A percentile compares a stretch with the other conserved stretches of the same genome.
Evolutionary conservation across 2,329 filamentous ascomycete species (phyloP).

Genomic region (Hysterium pulicare): DNA sequence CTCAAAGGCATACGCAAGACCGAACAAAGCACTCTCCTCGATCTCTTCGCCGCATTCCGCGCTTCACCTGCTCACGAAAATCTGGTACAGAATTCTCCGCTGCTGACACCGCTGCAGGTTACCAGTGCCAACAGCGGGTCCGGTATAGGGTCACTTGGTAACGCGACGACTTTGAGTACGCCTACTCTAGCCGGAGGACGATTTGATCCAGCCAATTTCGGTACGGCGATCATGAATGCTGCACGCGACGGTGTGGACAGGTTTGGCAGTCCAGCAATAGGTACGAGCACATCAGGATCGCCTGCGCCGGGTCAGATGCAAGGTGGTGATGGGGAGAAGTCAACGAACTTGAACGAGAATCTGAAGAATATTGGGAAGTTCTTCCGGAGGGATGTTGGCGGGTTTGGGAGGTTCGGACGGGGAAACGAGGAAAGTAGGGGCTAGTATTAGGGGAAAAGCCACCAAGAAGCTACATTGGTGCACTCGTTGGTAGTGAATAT

Average conservation of each 20-base stretch:
- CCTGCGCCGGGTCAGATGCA: conserved; percentile 16
- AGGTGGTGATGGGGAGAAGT: conserved; percentile 43
- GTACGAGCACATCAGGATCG: conserved; percentile 25
- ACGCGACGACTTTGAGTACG: conserved; percentile 37
- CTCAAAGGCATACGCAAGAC: conserved; percentile 83
- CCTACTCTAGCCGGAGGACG: conserved; percentile 37
- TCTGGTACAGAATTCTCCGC: conserved; percentile 45
- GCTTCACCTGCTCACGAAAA: conserved; percentile 63
- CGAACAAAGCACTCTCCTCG: conserved; percentile 78
- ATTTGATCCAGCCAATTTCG: conserved; percentile 80
- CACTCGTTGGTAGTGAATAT: too few relatives aligned
- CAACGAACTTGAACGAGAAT: conserved; percentile 84
- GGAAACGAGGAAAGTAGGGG: conserved; percentile 22
- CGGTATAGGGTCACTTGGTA: conserved; percentile 41
- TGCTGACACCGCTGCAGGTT: conserved; percentile 37
- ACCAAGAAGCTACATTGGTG: too few relatives aligned
- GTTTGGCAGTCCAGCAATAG: conserved; percentile 57
- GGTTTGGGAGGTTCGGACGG: conserved; percentile 35
- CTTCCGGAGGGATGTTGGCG: conserved; percentile 80
- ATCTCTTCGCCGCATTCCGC: conserved; percentile 87
- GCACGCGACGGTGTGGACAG: conserved; percentile 79
- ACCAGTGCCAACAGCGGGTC: conserved; percentile 40
- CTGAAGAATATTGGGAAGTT: conserved; percentile 95
- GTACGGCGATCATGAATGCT: conserved; percentile 83
- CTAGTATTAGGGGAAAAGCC: background rate